Evolutionary conservation across 192 early-diverging fungal species (phyloP), one percentile per base, ranked within the genome.

Genomic region (Coemansia aciculifera): DNA sequence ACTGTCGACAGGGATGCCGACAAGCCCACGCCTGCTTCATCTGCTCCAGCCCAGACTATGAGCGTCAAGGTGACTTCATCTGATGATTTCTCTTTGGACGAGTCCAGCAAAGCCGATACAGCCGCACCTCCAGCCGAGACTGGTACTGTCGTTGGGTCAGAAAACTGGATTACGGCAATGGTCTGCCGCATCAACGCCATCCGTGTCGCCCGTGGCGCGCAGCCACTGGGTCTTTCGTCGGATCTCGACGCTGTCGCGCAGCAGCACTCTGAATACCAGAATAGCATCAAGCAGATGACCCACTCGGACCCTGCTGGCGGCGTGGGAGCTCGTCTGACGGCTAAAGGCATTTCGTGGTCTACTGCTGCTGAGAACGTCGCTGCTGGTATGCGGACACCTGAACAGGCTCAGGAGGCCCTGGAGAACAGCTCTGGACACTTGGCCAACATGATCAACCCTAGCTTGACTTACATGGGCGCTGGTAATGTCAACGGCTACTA

Each of bases 361-460:
- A 71, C 42, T 32, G 75, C 73, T 5, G 84, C 77, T 13, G 85
- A 86, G 71, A 86, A 86, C 67, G 71, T 86, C 27, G 85, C 85
- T 19, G 68, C 63, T 63, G 81, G 81, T 37, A 71, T 72, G 67
- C 38, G 63, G 44, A 64, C 73, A 2, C 49, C 71, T 21, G 69
- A 66, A 13, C 59, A 69, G 39, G 85, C 78, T 12, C 77, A 84
- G 77, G 12, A 79, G 38, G 68, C 59, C 23, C 73, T 67, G 67
- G 77, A 86, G 72, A 64, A 79, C 49, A 85, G 84, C 69, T 49
- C 82, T 11, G 73, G 79, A 8, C 86, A 87, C 51, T 68, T 75
- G 12, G 85, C 72, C 31, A 87, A 87, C 71, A 85, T 87, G 63
- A 31, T 84, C 21, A 71, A 70, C 51, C 43, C 81, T 38, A 71